Evolutionary conservation across 192 early-diverging fungal species (phyloP).

Genomic region (Coemansia guatemalensis): DNA sequence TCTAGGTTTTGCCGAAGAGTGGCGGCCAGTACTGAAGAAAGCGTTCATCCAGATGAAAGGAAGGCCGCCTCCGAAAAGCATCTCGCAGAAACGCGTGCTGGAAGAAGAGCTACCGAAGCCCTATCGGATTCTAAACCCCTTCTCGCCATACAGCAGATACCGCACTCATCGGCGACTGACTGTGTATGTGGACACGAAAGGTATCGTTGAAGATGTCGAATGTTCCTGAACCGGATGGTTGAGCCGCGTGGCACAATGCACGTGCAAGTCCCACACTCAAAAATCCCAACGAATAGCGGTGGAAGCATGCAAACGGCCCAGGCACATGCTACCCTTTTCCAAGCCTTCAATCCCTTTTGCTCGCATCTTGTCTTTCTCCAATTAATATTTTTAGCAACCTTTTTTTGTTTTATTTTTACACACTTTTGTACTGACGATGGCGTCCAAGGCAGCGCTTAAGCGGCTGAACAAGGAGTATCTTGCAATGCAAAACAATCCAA

Average conservation of each 20-base stretch:
- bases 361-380: constrained; percentile 5
- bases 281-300: not conserved
- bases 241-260: not conserved
- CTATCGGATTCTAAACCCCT: constrained; percentile 38
- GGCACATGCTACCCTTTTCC: not conserved
- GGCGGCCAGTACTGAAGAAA: constrained; percentile 45
- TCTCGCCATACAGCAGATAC: constrained; percentile 36
- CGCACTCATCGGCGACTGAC: constrained; percentile 35
- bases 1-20: constrained; percentile 43
- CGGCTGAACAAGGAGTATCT: constrained; percentile 79
- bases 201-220: constrained; percentile 41
- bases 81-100: constrained; percentile 37
- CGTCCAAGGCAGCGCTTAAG: constrained; percentile 76
- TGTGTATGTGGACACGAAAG: constrained; percentile 36
- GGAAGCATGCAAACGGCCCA: not conserved
- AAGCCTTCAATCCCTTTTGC: not conserved
- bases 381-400: constrained; percentile 4
- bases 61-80: constrained; percentile 33
- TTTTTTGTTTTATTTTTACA: constrained; percentile 4
- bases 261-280: constrained; percentile 6
- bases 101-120: constrained; percentile 51
- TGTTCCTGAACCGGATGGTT: constrained; percentile 16
- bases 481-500: constrained; percentile 75
- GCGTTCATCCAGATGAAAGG: constrained; percentile 43
- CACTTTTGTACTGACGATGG: constrained; percentile 56